Base-by-base conservation (phyloP, 108 stramenopile species). In the Cyclotella choctawhatcheeana region DNA sequence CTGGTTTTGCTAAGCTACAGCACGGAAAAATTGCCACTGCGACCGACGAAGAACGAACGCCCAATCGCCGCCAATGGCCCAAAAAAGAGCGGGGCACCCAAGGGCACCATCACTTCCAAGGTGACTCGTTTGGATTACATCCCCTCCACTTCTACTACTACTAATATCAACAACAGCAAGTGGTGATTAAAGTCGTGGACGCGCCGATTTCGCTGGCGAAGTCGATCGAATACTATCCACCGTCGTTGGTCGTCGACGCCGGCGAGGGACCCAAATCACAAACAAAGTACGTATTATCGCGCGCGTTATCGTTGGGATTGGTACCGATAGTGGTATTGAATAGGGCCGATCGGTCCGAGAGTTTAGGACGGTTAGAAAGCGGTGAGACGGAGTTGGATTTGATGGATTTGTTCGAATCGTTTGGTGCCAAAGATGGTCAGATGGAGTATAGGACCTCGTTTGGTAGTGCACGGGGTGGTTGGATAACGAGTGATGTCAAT, bases 171-270 rank as follows among this genome's bases (percentile, higher is more conserved):
- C 43, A 14, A 82, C 64, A 31, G 75, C 71, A n/a, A 16, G 16
- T 29, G 67, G 68, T 92, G 32, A 82, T 94, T 52, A 96, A 96
- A 58, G 91, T 95, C 25, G 87, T 95, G n/a, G 94, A 96, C 74
- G 97, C 94, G 25, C n/a, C n/a, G 98, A 99, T 70, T 99, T 99
- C 79, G 87, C 86, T 47, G 97, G 97, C 14, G 98, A 99, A 84
- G 97, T 97, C 27, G 93, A 95, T 70, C 91, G 99, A 0, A 89
- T 97, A 50, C 80, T 99, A 7, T 82, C 87, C 20, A 89, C 97
- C 51, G 97, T 98, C 27, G 95, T 98, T 69, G 5, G 86, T 95
- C 0, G 94, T 95, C 0, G 94, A 95, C 73, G 92, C 90, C 2
- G 86, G 76, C 2, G 94, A 95, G 76, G 99, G 98, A 8, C 96